Evolutionary conservation across 225 moss, liverwort and hornwort species (phyloP).

Genomic region (Physcomitrium patens): DNA sequence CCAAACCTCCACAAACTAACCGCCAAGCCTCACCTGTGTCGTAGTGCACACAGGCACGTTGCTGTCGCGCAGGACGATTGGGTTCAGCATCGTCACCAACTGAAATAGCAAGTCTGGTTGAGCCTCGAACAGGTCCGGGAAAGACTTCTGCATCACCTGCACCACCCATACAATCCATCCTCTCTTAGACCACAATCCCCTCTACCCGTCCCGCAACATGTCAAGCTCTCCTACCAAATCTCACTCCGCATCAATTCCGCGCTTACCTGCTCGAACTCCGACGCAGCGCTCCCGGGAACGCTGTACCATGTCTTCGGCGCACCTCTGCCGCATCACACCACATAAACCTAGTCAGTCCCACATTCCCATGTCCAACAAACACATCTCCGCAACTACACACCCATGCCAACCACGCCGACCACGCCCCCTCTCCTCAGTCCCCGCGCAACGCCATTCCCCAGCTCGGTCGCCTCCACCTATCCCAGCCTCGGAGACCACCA

Average conservation of each 20-base stretch:
- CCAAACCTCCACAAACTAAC: neutral
- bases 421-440: no score
- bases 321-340: conserved; percentile 58
- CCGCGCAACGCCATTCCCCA: no score
- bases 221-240: conserved; percentile 16
- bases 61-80: conserved; percentile 75
- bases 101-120: conserved; percentile 91
- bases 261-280: conserved; percentile 87
- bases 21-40: conserved; percentile 64
- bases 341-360: conserved; percentile 15
- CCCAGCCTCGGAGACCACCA: no score
- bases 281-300: conserved; percentile 85
- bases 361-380: neutral
- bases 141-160: conserved; percentile 90
- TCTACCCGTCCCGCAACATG: neutral
- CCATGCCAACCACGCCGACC: no score
- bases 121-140: conserved; percentile 95
- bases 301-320: conserved; percentile 99
- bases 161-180: conserved; percentile 2
- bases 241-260: neutral
- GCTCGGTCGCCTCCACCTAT: no score
- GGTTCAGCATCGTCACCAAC: conserved; percentile 91
- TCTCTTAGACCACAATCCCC: neutral
- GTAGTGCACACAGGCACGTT: conserved; percentile 83
- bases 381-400: neutral